These are phyloP conservation scores for Selaginella tamariscina DNA, from an alignment of 75 land plant species.

Conservation along the genomic window DNA sequence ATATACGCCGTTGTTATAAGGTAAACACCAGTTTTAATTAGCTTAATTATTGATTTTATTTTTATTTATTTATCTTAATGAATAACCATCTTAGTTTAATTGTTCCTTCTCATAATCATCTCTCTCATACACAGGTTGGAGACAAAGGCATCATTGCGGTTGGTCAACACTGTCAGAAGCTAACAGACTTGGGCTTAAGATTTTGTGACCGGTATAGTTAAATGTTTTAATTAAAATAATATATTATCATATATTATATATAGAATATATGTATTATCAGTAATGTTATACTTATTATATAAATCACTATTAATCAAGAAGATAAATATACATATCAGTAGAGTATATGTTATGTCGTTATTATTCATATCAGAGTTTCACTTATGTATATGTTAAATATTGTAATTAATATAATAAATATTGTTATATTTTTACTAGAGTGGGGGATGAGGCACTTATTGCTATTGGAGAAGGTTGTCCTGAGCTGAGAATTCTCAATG, in stretches of 20 bases:
- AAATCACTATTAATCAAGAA: not conserved
- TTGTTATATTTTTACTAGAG: slow-evolving; percentile 26
- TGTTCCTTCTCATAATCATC: not conserved
- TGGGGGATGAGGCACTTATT: slow-evolving; percentile 76
- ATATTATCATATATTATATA: not conserved
- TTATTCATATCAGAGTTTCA: no score
- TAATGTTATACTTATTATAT: not conserved
- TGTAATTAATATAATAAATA: not conserved
- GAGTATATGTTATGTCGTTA: no score
- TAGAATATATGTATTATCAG: no score
- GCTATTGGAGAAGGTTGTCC: slow-evolving; percentile 62
- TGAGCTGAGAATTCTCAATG: slow-evolving; percentile 49
- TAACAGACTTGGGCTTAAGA: slow-evolving; percentile 62
- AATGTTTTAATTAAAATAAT: not conserved
- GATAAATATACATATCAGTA: no score
- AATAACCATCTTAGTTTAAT: not conserved
- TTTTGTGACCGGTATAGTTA: slow-evolving; percentile 70
- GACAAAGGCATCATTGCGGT: slow-evolving; percentile 61
- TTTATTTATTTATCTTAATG: slow-evolving; percentile 6
- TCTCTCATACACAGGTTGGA: slow-evolving; percentile 41
- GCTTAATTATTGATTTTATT: not conserved
- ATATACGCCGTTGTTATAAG: slow-evolving; percentile 85
- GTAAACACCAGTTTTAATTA: slow-evolving; percentile 19
- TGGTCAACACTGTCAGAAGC: slow-evolving; percentile 53
- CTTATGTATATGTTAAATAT: no score